Percentiles rank a stretch among this genome's conserved stretches.
phyloP scores from a whole-genome alignment of 2,329 filamentous ascomycete genomes.

The Byssoonygena ceratinophila region DNA sequence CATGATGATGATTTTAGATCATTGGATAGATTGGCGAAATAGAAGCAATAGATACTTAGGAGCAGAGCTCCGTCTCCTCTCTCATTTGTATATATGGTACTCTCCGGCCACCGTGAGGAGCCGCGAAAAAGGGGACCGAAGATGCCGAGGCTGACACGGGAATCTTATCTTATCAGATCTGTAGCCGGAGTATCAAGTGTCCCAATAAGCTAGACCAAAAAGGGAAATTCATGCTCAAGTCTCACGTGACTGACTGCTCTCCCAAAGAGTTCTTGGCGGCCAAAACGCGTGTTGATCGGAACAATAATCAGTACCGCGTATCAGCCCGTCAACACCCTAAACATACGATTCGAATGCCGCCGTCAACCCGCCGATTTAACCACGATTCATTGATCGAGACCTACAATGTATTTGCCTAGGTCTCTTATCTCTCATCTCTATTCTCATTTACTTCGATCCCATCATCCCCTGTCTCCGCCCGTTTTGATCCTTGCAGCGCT shows the following conservation, averaged over 20 bases:
- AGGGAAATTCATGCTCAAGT: background rate
- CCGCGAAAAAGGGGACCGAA: background rate
- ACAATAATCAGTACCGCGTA: background rate
- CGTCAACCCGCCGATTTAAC: background rate
- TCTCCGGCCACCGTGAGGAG: background rate
- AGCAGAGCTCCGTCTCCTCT: background rate
- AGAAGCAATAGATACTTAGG: no score
- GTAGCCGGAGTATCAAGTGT: background rate
- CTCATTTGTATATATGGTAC: background rate
- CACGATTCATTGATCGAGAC: background rate
- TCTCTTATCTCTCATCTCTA: constrained; percentile 84
- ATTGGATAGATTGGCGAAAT: background rate
- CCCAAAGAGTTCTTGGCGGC: no score
- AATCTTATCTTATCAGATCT: constrained; percentile 1
- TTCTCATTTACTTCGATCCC: constrained; percentile 70
- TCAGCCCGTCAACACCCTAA: background rate
- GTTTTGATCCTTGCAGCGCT: constrained; percentile 86
- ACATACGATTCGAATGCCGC: background rate
- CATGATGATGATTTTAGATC: constrained; percentile 19
- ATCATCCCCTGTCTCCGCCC: constrained; percentile 81
- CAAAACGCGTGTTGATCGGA: constrained; percentile 2
- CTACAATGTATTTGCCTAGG: constrained; percentile 84
- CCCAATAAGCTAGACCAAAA: background rate
- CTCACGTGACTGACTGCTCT: background rate
- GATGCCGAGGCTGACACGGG: background rate